Base-by-base conservation (phyloP, 2,329 filamentous ascomycete species). In the Aspergillus latus region DNA sequence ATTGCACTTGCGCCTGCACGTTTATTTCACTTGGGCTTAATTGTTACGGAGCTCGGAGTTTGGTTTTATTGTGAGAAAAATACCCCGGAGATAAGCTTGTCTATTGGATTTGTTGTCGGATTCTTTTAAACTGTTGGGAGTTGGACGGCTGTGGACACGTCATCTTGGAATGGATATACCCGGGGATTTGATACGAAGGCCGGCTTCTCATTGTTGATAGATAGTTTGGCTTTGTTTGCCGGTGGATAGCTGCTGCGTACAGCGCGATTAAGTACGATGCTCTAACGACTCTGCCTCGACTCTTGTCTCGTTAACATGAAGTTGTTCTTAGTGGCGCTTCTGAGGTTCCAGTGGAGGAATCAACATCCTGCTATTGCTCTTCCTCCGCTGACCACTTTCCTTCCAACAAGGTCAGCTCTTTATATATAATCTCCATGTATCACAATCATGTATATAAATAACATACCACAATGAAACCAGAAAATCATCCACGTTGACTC, bases 181-280 rank as follows among this genome's bases (percentile, higher is more conserved):
- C 34, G 34, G 34, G n/a, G 34, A 37, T 37, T 13, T 37, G 21
- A 37, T 11, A 37, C 34, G 34, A 37, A 37, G 11, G 34, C 34
- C 34, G 34, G 34, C 34, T 37, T 11, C 34, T 37, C 15, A 43
- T 43, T 49, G 32, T 49, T 54, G 46, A 47, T 53, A 53, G 46
- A 53, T 40, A 47, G 52, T 29, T 30, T 30, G 37, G 45, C 8
- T 49, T 48, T 32, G 21, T 21, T 32, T 32, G 34, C 34, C n/a
- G 34, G 34, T 37, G 34, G 34, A 10, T 37, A 11, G 34, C 9
- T 37, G 34, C 34, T 37, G 34, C 34, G 34, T 13, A 37, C 34
- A 37, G 34, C 34, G 34, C 34, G 21, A 13, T 13, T 13, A 37
- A 37, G n/a, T 37, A 37, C 34, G 34, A 37, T 37, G 34, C 34